phyloP scores from a whole-genome alignment of 371 early-diverging fungal genomes.

The Rhizopus delemar region DNA sequence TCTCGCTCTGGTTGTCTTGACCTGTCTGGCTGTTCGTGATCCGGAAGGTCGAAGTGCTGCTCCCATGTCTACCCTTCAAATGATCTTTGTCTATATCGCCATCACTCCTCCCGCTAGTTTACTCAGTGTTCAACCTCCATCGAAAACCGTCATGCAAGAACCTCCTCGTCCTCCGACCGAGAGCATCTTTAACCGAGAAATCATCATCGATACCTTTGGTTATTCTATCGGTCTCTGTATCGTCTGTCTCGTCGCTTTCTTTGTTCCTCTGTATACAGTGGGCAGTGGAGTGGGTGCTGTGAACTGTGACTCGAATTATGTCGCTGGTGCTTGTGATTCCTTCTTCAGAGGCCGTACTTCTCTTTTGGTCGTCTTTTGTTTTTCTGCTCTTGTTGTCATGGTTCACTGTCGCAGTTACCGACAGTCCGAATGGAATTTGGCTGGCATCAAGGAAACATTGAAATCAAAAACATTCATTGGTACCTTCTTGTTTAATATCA shows the following conservation, averaged over 20 bases:
- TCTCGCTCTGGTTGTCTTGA: slow-evolving; percentile 55
- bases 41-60: slow-evolving; percentile 75
- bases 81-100: slow-evolving; percentile 31
- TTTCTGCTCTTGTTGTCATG: slow-evolving; percentile 60
- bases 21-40: slow-evolving; percentile 73
- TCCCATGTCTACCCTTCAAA: slow-evolving; percentile 41
- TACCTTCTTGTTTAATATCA: slow-evolving; percentile 50
- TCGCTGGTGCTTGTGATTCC: slow-evolving; percentile 55
- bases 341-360: slow-evolving; percentile 72
- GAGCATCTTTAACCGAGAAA: slow-evolving; percentile 62
- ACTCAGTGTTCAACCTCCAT: slow-evolving; percentile 79
- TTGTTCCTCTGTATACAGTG: slow-evolving; percentile 61
- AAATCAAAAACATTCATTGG: slow-evolving; percentile 55
- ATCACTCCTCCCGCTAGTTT: slow-evolving; percentile 79
- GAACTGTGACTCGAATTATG: slow-evolving; percentile 62
- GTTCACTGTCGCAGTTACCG: slow-evolving; percentile 70
- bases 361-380: slow-evolving; percentile 60
- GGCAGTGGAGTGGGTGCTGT: slow-evolving; percentile 58
- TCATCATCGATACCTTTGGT: slow-evolving; percentile 34
- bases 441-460: slow-evolving; percentile 36
- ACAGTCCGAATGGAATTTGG: slow-evolving; percentile 54
- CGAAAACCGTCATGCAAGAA: slow-evolving; percentile 76
- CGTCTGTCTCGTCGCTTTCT: slow-evolving; percentile 55
- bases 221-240: slow-evolving; percentile 57
- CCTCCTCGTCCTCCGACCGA: slow-evolving; percentile 75